Percentiles rank a stretch among this genome's conserved stretches.
These are phyloP conservation scores for Hypoxylon sp. DNA, from an alignment of 2,329 filamentous ascomycete species.

Conservation along the genomic window DNA sequence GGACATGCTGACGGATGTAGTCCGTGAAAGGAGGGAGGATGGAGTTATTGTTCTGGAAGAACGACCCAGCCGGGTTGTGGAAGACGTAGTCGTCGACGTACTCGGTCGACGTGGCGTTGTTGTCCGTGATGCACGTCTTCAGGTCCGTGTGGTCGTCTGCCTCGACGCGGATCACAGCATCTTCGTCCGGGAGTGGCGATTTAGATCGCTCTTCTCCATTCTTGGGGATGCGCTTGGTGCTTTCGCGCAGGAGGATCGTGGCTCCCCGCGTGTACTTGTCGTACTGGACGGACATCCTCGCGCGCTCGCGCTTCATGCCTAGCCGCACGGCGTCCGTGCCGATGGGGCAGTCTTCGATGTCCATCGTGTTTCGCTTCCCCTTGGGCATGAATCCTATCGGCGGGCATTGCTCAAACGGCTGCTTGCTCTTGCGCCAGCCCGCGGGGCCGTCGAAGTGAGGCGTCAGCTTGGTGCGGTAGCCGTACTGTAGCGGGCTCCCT, in stretches of 20 bases:
- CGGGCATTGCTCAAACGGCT: slow-evolving; percentile 69
- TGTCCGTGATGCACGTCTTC: slow-evolving; percentile 90
- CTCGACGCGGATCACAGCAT: slow-evolving; percentile 54
- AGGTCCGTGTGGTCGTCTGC: slow-evolving; percentile 72
- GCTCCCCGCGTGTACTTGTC: slow-evolving; percentile 80
- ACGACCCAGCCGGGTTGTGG: slow-evolving; percentile 89
- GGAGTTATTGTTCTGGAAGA: slow-evolving; percentile 99
- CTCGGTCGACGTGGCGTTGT: slow-evolving; percentile 83
- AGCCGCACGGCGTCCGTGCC: slow-evolving; percentile 84
- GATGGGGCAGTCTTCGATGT: slow-evolving; percentile 98
- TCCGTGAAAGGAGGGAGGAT: slow-evolving; percentile 87
- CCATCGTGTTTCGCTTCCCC: slow-evolving; percentile 79
- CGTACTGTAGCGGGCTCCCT: slow-evolving; percentile 88
- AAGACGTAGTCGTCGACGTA: slow-evolving; percentile 88
- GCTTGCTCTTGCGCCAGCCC: slow-evolving; percentile 60
- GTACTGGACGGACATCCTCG: slow-evolving; percentile 75
- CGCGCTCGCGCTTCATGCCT: slow-evolving; percentile 82
- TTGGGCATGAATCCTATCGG: slow-evolving; percentile 92
- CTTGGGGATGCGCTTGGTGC: slow-evolving; percentile 73
- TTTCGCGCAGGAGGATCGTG: slow-evolving; percentile 88
- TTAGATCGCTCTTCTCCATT: slow-evolving; percentile 22
- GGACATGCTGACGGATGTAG: slow-evolving; percentile 83
- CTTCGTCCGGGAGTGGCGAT: slow-evolving; percentile 7
- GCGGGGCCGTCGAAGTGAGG: slow-evolving; percentile 91
- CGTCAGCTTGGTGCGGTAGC: slow-evolving; percentile 95